These are phyloP conservation scores for Pseudocercospora vitis DNA, from an alignment of 2,329 filamentous ascomycete genomes.

Conservation along the genomic window DNA sequence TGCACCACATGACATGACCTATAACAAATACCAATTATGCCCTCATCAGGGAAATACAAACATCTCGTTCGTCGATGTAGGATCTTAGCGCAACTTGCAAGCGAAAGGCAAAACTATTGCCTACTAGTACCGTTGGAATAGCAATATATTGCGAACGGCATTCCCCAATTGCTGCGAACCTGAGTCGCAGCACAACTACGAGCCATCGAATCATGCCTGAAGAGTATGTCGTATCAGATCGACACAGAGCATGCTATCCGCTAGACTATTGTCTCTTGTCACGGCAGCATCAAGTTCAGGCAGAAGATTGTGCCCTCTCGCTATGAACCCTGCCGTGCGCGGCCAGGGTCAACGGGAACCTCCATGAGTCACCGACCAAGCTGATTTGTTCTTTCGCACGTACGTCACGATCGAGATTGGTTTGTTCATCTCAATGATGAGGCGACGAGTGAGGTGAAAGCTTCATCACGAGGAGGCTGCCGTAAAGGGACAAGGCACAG, in stretches of 20 bases:
- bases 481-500: neutral
- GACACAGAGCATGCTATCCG: neutral
- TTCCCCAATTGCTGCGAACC: too few species aligned
- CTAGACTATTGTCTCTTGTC: neutral
- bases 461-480: neutral
- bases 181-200: neutral
- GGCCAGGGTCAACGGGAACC: too few species aligned
- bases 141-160: neutral
- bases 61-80: neutral
- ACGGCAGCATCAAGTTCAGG: neutral
- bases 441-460: neutral
- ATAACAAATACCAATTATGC: neutral
- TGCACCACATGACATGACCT: too few species aligned
- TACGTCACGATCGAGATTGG: neutral
- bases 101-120: conserved; percentile 1
- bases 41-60: neutral
- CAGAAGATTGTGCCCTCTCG: too few species aligned
- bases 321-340: too few species aligned
- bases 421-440: neutral
- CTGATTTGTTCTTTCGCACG: too few species aligned
- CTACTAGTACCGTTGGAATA: conserved; percentile 2
- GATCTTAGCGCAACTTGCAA: conserved; percentile 1
- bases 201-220: neutral
- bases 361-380: too few species aligned
- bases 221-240: neutral